Percentiles rank a stretch among this genome's conserved stretches.
These are phyloP conservation scores for Penicillium mononematosum DNA, from an alignment of 495 filamentous ascomycete species.

Conservation along the genomic window DNA sequence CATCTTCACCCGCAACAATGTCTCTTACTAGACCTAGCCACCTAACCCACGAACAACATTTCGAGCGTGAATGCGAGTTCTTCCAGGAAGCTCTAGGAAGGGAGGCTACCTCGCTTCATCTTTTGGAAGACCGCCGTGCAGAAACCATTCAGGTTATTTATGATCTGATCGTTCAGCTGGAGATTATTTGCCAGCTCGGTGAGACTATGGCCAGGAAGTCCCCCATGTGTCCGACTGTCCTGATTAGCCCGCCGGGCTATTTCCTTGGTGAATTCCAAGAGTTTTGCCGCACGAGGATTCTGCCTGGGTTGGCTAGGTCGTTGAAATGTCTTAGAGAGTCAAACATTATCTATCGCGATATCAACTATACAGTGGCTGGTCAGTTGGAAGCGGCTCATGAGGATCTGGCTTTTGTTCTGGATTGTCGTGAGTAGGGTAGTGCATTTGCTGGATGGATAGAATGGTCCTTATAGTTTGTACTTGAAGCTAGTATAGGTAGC, in stretches of 20 bases:
- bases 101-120: background rate
- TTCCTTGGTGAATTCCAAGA: background rate
- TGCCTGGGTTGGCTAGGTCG: background rate
- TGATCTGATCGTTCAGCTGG: conserved; percentile 1
- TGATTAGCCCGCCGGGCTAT: background rate
- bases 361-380: background rate
- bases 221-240: background rate
- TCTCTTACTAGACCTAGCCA: background rate
- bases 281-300: background rate
- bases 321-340: background rate
- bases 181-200: background rate
- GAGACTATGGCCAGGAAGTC: background rate
- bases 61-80: background rate
- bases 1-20: background rate
- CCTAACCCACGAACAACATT: background rate
- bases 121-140: background rate
- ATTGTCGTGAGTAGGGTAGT: background rate
- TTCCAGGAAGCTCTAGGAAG: background rate
- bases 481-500: background rate
- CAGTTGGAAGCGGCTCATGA: background rate
- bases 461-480: background rate
- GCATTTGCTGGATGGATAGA: background rate
- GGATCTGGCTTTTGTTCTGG: background rate
- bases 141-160: background rate
- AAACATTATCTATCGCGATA: background rate